These are phyloP conservation scores for Termitomyces sp. DNA, from an alignment of 768 basidiomycete species.

Conservation along the genomic window DNA sequence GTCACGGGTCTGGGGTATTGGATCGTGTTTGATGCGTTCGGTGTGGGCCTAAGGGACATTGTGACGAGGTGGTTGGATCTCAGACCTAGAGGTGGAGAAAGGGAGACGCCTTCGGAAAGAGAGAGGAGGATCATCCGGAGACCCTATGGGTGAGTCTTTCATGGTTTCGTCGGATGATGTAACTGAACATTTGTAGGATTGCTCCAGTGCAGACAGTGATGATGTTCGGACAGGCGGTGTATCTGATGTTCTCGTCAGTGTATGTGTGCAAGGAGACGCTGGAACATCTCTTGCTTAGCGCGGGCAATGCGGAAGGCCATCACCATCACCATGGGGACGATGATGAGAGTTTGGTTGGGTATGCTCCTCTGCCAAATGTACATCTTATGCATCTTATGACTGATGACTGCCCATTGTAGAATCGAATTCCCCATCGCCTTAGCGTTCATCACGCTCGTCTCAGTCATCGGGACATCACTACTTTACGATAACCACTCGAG, in stretches of 20 bases:
- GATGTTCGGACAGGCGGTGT: slow-evolving; percentile 88
- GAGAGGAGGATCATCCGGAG: slow-evolving; percentile 54
- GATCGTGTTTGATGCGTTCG: slow-evolving; percentile 92
- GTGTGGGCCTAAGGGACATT: slow-evolving; percentile 52
- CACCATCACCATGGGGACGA: slow-evolving; percentile 67
- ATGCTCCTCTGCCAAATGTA: too few species aligned
- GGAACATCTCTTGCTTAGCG: slow-evolving; percentile 81
- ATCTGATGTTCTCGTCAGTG: slow-evolving; percentile 89
- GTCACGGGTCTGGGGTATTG: slow-evolving; percentile 94
- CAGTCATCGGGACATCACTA: slow-evolving; percentile 51
- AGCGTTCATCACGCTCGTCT: slow-evolving; percentile 48
- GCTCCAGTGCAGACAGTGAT: slow-evolving; percentile 64
- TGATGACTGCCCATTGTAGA: slow-evolving; percentile 17
- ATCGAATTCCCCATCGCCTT: slow-evolving; percentile 66
- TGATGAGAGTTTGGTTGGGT: slow-evolving; percentile 27
- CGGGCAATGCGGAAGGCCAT: slow-evolving; percentile 40
- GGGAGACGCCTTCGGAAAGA: slow-evolving; percentile 14
- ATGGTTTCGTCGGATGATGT: neutral
- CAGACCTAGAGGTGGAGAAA: slow-evolving; percentile 6
- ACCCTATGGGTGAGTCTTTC: slow-evolving; percentile 33
- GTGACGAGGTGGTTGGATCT: slow-evolving; percentile 37
- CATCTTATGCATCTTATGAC: too few species aligned
- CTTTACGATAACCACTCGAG: slow-evolving; percentile 60
- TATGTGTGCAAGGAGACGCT: slow-evolving; percentile 86
- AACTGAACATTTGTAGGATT: slow-evolving; percentile 32